Evolutionary conservation across 2,329 filamentous ascomycete genomes (phyloP), one percentile per base, ranked within the genome.

Genomic region (Xylariaceae sp.): DNA sequence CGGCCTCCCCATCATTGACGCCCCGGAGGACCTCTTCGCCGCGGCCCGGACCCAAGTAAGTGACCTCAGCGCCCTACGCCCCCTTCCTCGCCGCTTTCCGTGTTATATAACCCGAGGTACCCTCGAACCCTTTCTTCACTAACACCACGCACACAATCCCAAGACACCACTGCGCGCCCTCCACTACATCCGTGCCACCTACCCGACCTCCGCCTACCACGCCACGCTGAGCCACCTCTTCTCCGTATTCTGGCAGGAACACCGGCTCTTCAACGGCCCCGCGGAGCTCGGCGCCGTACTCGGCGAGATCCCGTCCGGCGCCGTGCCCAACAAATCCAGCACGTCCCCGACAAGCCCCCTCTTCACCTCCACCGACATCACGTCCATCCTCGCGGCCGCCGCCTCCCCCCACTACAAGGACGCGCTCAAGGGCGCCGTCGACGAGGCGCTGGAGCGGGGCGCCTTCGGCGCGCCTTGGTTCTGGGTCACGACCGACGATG

Each of bases 381-480:
- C 67, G 9, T 62, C 62, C 16, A 81, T 89, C 39, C 50, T 87
- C 57, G 64, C 3, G 3, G 78, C 72, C 0, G 70, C 74, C 0
- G 63, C 57, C 6, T 70, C 69, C 17, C 67, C 72, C 4, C 64
- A 75, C 48, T 59, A 67, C 50, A 72, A 66, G 59, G 57, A 61
- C 9, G 51, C 48, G 22, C 63, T 88, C 19, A 73, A 74, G 44
- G 66, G 63, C 4, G 73, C 73, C 33, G 89, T 85, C 15, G 70
- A 78, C 44, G 71, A 72, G 49, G 83, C 78, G 0, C 60, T 87
- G 13, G 74, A 78, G 29, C 68, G 66, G 37, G 87, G 86, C 0
- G 87, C 86, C 0, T 91, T 87, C 62, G 87, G 87, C 0, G 79
- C 80, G 37, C 87, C 87, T 2, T 91, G 87, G 86, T 70, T 87